Conservation (phyloP, 768 basidiomycete species). For the Collybia nuda region DNA sequence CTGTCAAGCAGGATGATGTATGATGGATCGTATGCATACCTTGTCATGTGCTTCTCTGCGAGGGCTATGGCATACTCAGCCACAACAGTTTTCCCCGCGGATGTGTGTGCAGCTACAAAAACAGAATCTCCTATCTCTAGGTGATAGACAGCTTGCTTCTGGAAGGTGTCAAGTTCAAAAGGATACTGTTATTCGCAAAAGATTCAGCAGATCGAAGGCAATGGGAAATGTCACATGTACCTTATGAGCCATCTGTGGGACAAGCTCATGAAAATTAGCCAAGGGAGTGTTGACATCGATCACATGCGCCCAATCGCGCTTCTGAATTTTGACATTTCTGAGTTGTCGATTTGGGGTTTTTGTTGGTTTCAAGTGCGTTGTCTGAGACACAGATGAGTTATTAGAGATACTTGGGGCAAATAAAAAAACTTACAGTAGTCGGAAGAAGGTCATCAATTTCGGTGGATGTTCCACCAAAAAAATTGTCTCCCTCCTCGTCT, state of each 20-base stretch:
- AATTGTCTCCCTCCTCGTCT: constrained; percentile 12
- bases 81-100: constrained; percentile 99
- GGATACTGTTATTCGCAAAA: constrained; percentile 65
- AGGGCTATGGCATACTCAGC: constrained; percentile 98
- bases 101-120: constrained; percentile 99
- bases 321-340: constrained; percentile 53
- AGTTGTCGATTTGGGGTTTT: constrained; percentile 35
- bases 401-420: neutral
- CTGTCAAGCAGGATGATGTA: constrained; percentile 6
- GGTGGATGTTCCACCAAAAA: constrained; percentile 20
- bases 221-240: constrained; percentile 31
- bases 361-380: constrained; percentile 56
- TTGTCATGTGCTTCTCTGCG: constrained; percentile 98
- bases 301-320: constrained; percentile 97
- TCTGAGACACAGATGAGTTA: constrained; percentile 31
- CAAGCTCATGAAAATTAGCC: constrained; percentile 85
- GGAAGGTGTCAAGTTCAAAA: constrained; percentile 98
- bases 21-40: constrained; percentile 44
- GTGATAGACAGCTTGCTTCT: constrained; percentile 98
- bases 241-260: constrained; percentile 95
- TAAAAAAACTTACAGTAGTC: constrained; percentile 37
- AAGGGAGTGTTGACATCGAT: constrained; percentile 92
- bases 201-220: neutral
- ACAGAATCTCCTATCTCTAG: constrained; percentile 97
- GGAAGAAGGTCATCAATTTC: constrained; percentile 85